These are phyloP conservation scores for Novymonas esmeraldas DNA, from an alignment of 208 protist genomes.

Conservation along the genomic window DNA sequence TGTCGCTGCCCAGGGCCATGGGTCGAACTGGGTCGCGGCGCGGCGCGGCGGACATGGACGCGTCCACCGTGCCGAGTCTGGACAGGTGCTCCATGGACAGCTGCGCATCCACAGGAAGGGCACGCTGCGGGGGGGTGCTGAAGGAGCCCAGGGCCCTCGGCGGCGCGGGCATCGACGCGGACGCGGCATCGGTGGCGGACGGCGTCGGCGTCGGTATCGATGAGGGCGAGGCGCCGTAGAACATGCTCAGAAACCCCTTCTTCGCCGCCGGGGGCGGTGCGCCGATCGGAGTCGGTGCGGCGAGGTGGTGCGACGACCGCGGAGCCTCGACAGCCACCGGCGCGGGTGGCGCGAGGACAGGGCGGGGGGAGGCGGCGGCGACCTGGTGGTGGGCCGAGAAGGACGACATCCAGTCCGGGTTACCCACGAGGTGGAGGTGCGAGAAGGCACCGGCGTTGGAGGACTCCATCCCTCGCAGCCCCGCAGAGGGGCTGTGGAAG, in stretches of 20 bases:
- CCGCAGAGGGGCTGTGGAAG: conserved; percentile 21
- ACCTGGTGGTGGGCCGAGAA: conserved; percentile 33
- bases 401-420: conserved; percentile 64
- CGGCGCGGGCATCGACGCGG: neutral
- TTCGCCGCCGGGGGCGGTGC: conserved; percentile 13
- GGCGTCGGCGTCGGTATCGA: neutral
- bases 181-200: neutral
- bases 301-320: neutral
- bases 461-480: conserved; percentile 1
- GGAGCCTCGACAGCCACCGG: conserved; percentile 17
- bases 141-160: conserved; percentile 16
- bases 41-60: conserved; percentile 9
- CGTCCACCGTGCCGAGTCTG: conserved; percentile 13
- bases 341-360: conserved; percentile 18
- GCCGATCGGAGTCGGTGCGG: conserved; percentile 32
- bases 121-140: conserved; percentile 30
- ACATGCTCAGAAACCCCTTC: conserved; percentile 45
- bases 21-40: conserved; percentile 28
- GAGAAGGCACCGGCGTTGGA: conserved; percentile 32
- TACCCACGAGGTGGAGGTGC: conserved; percentile 51
- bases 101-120: conserved; percentile 39
- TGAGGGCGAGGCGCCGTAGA: conserved; percentile 24
- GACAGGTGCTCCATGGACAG: conserved; percentile 35
- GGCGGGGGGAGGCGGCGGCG: conserved; percentile 11
- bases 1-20: conserved; percentile 45